These are phyloP conservation scores for Orobanche coerulescens DNA, from an alignment of 257 asterid species.

Conservation along the genomic window DNA sequence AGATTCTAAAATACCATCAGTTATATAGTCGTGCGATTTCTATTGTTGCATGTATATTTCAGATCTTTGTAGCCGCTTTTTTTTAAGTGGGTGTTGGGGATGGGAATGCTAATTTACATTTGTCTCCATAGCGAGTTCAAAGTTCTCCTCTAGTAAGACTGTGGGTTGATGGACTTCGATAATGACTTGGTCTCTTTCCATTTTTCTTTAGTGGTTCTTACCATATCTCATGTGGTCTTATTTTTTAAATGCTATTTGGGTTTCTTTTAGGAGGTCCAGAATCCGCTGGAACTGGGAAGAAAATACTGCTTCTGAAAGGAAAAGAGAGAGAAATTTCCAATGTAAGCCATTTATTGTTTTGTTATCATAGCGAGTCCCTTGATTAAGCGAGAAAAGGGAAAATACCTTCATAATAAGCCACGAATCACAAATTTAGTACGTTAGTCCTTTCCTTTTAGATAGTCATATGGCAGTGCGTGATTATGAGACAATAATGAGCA, in stretches of 20 bases:
- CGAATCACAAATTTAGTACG: constrained; percentile 1
- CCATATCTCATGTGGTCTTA: constrained; percentile 10
- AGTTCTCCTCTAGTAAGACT: not conserved
- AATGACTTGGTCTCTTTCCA: not conserved
- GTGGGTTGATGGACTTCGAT: not conserved
- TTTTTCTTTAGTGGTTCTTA: constrained; percentile 3
- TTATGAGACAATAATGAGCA: not conserved
- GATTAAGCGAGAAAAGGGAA: not conserved
- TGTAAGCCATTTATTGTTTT: constrained; percentile 39
- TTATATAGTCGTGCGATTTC: not conserved
- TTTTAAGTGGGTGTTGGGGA: not conserved
- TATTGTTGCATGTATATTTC: not conserved
- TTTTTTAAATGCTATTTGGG: constrained; percentile 17
- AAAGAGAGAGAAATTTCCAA: constrained; percentile 64
- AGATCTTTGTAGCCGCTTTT: not conserved
- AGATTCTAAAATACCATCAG: constrained; percentile 1
- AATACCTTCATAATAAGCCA: not conserved
- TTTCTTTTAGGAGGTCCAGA: constrained; percentile 34
- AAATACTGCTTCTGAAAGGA: constrained; percentile 70
- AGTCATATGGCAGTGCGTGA: not conserved
- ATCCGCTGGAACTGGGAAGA: constrained; percentile 52
- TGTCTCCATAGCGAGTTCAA: not conserved
- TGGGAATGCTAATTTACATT: constrained; percentile 7
- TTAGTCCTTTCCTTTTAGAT: not conserved
- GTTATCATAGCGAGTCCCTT: not conserved